A percentile compares a stretch with the other conserved stretches of the same genome.
These are phyloP conservation scores for Penicillium roqueforti DNA, from an alignment of 495 filamentous ascomycete genomes.

Conservation along the genomic window DNA sequence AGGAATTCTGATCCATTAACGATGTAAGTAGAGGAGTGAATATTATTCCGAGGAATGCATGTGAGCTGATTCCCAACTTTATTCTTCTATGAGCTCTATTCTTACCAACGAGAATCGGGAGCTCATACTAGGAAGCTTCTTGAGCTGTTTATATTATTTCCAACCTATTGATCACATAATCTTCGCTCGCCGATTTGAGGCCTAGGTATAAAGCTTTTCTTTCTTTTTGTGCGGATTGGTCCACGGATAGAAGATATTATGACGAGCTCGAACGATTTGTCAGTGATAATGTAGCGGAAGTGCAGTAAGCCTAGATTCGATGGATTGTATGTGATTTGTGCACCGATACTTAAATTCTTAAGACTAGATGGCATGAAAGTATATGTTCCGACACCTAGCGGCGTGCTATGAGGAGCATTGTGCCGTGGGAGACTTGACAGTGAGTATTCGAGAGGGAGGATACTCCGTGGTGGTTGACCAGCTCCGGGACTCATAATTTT, in stretches of 20 bases:
- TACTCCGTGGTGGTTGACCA: too few relatives aligned
- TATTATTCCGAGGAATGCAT: slow-evolving; percentile 3
- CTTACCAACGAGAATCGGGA: not conserved
- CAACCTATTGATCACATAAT: not conserved
- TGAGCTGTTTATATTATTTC: not conserved
- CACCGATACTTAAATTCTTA: not conserved
- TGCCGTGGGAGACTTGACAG: too few relatives aligned
- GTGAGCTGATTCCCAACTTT: not conserved
- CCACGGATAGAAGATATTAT: not conserved
- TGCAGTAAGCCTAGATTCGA: not conserved
- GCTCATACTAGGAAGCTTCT: not conserved
- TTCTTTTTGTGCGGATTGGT: not conserved
- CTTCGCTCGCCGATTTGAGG: not conserved
- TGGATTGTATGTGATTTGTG: not conserved
- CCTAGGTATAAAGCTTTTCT: not conserved
- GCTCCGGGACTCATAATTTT: too few relatives aligned
- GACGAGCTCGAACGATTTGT: not conserved
- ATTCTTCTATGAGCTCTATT: not conserved
- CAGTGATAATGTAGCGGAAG: not conserved
- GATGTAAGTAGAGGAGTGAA: not conserved
- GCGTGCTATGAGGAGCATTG: too few relatives aligned
- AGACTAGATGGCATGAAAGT: not conserved
- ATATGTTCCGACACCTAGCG: too few relatives aligned
- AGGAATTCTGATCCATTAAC: not conserved
- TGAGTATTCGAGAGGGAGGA: too few relatives aligned